Evolutionary conservation across 768 basidiomycete genomes (phyloP).

Genomic region (Rhizopogon vinicolor): DNA sequence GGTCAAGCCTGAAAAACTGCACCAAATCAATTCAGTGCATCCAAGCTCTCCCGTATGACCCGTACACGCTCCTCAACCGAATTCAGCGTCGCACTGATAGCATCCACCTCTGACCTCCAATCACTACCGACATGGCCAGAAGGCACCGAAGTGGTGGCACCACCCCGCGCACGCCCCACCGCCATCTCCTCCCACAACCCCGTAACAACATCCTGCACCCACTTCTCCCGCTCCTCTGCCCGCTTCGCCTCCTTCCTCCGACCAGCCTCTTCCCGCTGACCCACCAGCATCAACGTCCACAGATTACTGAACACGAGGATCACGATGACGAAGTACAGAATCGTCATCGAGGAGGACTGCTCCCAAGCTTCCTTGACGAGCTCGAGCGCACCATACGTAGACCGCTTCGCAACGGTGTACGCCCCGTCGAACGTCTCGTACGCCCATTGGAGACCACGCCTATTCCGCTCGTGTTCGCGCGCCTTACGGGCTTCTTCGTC

Average conservation of each 20-base stretch:
- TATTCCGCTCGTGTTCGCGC: conserved; percentile 65
- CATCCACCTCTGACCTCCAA: conserved; percentile 43
- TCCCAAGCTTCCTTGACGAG: conserved; percentile 79
- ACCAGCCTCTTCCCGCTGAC: conserved; percentile 41
- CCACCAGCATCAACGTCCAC: conserved; percentile 54
- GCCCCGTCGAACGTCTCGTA: conserved; percentile 84
- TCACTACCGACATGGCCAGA: conserved; percentile 18
- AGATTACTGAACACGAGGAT: conserved; percentile 73
- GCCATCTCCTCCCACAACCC: conserved; percentile 71
- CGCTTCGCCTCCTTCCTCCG: conserved; percentile 44
- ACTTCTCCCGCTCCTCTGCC: conserved; percentile 67
- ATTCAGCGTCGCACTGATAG: conserved; percentile 49
- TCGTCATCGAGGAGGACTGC: conserved; percentile 64
- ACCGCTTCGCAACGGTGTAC: conserved; percentile 62
- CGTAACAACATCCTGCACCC: conserved; percentile 68
- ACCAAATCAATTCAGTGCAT: conserved; percentile 23
- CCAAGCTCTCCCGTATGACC: conserved; percentile 40
- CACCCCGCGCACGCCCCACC: conserved; percentile 32
- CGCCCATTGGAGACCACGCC: conserved; percentile 80
- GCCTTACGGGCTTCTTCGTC: conserved; percentile 33
- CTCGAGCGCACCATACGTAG: conserved; percentile 69
- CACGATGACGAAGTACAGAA: conserved; percentile 70
- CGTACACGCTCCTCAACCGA: conserved; percentile 52
- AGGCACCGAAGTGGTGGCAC: conserved; percentile 11
- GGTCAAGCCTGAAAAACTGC: neutral